Evolutionary conservation across 192 early-diverging fungal genomes (phyloP).

Genomic region (Piromyces sp.): DNA sequence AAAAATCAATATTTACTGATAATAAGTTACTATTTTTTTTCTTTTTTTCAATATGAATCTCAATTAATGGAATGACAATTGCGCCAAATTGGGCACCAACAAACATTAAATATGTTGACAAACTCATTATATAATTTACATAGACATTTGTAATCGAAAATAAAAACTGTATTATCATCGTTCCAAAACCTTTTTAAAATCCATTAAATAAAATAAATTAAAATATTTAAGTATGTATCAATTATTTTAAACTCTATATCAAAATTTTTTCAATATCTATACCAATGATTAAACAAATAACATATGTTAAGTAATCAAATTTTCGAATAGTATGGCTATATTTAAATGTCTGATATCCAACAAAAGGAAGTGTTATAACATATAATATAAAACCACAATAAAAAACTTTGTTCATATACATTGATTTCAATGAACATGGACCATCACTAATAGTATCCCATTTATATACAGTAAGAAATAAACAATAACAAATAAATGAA

Average conservation of each 20-base stretch:
- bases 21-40: background rate
- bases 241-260: too few species aligned
- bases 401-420: background rate
- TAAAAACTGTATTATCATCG: too few species aligned
- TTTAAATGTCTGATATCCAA: background rate
- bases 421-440: background rate
- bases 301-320: background rate
- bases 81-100: background rate
- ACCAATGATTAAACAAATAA: background rate
- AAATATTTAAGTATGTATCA: too few species aligned
- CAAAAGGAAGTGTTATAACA: background rate
- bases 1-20: background rate
- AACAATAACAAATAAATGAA: background rate
- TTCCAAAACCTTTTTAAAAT: background rate
- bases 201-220: too few species aligned
- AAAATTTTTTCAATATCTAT: background rate
- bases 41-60: background rate
- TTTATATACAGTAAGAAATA: background rate
- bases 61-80: background rate
- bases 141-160: background rate
- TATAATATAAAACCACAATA: background rate
- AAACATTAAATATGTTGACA: background rate
- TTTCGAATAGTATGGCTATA: background rate
- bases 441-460: background rate
- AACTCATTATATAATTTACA: background rate